phyloP scores from a whole-genome alignment of 1,284 basidiomycete genomes.

The Microbotryum saponariae region DNA sequence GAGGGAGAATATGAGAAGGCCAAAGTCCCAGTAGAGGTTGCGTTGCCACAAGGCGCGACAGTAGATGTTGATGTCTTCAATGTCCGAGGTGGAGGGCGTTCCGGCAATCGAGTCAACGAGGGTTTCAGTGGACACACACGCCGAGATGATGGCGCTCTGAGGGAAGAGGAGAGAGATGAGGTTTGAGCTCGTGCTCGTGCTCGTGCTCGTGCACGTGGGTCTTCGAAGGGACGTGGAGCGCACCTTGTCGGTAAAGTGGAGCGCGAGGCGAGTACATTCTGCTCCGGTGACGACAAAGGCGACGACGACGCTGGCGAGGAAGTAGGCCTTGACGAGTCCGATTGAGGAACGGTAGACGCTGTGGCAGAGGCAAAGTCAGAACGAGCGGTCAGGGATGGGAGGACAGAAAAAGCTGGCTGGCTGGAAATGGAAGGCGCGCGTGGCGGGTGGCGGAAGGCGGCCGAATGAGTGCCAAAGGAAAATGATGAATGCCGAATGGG shows the following conservation, averaged over 20 bases:
- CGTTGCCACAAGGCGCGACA: slow-evolving; percentile 16
- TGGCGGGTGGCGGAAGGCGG: too few species aligned
- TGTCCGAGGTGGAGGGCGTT: not conserved
- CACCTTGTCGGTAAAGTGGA: slow-evolving; percentile 22
- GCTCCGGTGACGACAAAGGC: slow-evolving; percentile 17
- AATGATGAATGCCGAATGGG: too few species aligned
- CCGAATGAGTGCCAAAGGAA: too few species aligned
- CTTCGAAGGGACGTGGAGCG: too few species aligned
- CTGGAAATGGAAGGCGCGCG: too few species aligned
- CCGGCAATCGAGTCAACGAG: not conserved
- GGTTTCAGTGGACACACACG: too few species aligned
- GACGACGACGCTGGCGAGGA: slow-evolving; percentile 6
- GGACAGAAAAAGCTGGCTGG: too few species aligned
- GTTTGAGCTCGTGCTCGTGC: too few species aligned
- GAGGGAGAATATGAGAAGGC: slow-evolving; percentile 18
- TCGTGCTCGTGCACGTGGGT: too few species aligned
- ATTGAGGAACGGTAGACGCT: slow-evolving; percentile 6
- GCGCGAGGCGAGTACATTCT: slow-evolving; percentile 14
- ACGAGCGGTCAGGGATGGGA: too few species aligned
- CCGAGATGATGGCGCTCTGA: not conserved
- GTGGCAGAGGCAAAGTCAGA: too few species aligned
- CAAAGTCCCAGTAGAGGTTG: slow-evolving; percentile 24
- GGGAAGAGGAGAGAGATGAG: too few species aligned
- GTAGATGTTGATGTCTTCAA: not conserved
- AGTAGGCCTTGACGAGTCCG: slow-evolving; percentile 23